Evolutionary conservation across 208 protist genomes (phyloP), one percentile per base, ranked within the genome.

Genomic region (Kentomonas sorsogonicus): DNA sequence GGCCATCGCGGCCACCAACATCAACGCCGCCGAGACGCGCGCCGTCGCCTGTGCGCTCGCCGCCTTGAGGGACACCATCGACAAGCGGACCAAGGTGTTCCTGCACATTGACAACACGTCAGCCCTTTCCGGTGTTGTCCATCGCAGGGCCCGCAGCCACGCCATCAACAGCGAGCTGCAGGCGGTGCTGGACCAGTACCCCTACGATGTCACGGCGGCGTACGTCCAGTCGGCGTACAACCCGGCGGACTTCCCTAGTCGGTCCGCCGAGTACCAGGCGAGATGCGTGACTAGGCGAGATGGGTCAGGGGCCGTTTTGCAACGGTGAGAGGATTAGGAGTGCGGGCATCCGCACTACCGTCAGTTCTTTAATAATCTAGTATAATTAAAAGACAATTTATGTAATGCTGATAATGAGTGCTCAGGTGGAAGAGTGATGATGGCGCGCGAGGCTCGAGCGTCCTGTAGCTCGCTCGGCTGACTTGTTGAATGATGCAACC

Each of bases 101-200:
- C 38, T 69, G 10, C 44, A 69, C 45, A 53, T 62, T 34, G 63
- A 62, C 53, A 61, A 69, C 54, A 69, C 63, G 9, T 69, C 54
- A 11, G 63, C 63, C 6, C 22, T 69, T 15, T 27, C 63, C 1
- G 53, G 48, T 15, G 0, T 61, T 5, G 11, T n/a, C 0, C 55
- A 56, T 2, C 45, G 44, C 26, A 39, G 23, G 9, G 44, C 53
- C 15, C 52, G 61, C 9, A 60, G 52, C 34, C 23, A 60, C 13
- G 61, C 61, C 0, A 56, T 60, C 13, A 65, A 57, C 40, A 36
- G 1, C 10, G 47, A 57, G 36, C 38, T 65, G 16, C 26, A 18
- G 9, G 10, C 20, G 5, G 39, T 41, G 13, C 38, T 53, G 34
- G 7, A 30, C 4, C 20, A 15, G 25, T 46, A 26, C 34, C 48